phyloP scores from a whole-genome alignment of 257 asterid species.

The Parsonsia alboflavescens region DNA sequence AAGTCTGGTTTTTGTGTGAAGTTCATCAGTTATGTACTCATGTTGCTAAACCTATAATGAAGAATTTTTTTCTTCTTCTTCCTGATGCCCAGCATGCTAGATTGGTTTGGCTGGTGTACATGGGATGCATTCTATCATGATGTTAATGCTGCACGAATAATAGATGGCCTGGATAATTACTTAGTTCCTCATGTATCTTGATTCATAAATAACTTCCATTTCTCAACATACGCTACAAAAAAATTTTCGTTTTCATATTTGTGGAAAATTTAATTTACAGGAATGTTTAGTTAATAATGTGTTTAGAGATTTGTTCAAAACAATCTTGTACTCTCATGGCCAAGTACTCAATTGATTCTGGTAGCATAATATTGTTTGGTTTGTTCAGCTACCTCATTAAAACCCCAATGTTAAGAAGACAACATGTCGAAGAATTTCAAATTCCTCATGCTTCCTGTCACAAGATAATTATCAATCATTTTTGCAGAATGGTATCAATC shows the following conservation, averaged over 20 bases:
- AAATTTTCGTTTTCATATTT: not conserved
- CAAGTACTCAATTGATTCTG: not conserved
- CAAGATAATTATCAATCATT: not conserved
- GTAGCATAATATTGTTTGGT: not conserved
- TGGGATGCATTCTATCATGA: slow-evolving; percentile 71
- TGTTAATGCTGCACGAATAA: slow-evolving; percentile 48
- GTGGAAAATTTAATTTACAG: not conserved
- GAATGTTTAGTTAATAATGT: not conserved
- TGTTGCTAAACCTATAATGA: slow-evolving; percentile 1
- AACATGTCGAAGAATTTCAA: not conserved
- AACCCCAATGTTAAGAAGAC: not conserved
- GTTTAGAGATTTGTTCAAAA: not conserved
- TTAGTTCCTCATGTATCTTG: not conserved
- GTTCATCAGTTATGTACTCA: not conserved
- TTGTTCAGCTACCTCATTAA: not conserved
- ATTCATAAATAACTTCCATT: not conserved
- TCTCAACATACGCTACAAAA: not conserved
- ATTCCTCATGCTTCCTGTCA: not conserved
- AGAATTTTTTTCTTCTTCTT: not conserved
- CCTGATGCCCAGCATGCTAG: slow-evolving; percentile 46
- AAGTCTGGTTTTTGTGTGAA: not conserved
- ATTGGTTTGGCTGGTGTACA: slow-evolving; percentile 81
- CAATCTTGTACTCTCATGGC: not conserved
- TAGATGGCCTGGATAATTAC: slow-evolving; percentile 41
- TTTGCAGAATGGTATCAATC: not conserved